Evolutionary conservation across 2,329 filamentous ascomycete species (phyloP).

Genomic region (Hymenotorrendiella dingleyae): DNA sequence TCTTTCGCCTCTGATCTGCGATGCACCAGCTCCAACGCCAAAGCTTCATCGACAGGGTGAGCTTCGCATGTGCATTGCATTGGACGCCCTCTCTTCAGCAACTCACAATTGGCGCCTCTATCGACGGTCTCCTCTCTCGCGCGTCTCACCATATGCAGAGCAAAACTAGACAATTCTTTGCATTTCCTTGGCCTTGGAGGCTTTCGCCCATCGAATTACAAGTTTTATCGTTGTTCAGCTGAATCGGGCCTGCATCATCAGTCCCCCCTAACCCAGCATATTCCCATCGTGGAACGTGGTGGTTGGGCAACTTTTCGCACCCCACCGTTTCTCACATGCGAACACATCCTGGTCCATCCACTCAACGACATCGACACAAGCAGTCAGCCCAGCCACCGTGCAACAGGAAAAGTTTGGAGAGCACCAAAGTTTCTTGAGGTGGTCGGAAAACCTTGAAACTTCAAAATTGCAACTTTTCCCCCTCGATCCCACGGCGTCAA

Average conservation of each 20-base stretch:
- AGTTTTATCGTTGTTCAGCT: neutral
- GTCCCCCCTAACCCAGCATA: neutral
- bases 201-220: neutral
- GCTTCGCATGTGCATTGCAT: too few relatives aligned
- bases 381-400: neutral
- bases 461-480: too few relatives aligned
- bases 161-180: neutral
- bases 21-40: neutral
- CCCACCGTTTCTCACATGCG: slow-evolving; percentile 4
- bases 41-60: neutral
- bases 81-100: neutral
- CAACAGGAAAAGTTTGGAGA: neutral
- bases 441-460: too few relatives aligned
- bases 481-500: too few relatives aligned
- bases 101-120: neutral
- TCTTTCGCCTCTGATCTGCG: too few relatives aligned
- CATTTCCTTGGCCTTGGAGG: neutral
- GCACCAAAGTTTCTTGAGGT: too few relatives aligned
- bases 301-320: slow-evolving; percentile 2
- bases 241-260: too few relatives aligned
- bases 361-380: too few relatives aligned
- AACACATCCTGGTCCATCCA: too few relatives aligned
- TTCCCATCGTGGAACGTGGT: slow-evolving; percentile 6
- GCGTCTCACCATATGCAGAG: neutral
- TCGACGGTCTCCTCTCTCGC: neutral